Conservation (phyloP, 1,284 basidiomycete genomes). For the Cerioporus squamosus region DNA sequence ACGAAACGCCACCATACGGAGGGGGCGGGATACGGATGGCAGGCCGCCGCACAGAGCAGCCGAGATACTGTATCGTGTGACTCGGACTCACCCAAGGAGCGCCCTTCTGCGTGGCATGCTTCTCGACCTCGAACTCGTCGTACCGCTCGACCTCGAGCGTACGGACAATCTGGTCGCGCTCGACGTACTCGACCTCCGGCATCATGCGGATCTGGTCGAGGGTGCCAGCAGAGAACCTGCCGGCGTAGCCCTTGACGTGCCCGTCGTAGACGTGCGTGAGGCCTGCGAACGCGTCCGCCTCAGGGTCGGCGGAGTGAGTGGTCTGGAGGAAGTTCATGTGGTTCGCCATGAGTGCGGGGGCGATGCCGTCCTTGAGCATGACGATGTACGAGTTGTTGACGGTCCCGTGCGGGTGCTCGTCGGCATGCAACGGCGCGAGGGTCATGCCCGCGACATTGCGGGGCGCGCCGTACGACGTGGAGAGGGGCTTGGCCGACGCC, state of each 20-base stretch:
- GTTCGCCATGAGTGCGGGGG: slow-evolving; percentile 61
- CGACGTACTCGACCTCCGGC: slow-evolving; percentile 94
- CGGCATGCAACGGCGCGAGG: slow-evolving; percentile 59
- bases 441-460: slow-evolving; percentile 48
- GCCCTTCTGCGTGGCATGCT: slow-evolving; percentile 57
- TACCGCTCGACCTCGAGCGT: slow-evolving; percentile 66
- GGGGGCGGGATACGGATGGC: not conserved
- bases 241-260: slow-evolving; percentile 84
- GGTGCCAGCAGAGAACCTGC: slow-evolving; percentile 77
- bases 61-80: slow-evolving; percentile 6
- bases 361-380: slow-evolving; percentile 77
- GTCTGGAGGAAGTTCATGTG: slow-evolving; percentile 75
- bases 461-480: slow-evolving; percentile 49
- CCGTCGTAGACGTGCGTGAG: slow-evolving; percentile 75
- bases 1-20: slow-evolving; percentile 88
- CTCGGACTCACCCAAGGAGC: slow-evolving; percentile 86
- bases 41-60: not conserved
- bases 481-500: slow-evolving; percentile 63
- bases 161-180: slow-evolving; percentile 89
- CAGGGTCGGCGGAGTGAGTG: slow-evolving; percentile 58
- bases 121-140: slow-evolving; percentile 57
- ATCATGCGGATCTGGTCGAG: slow-evolving; percentile 82
- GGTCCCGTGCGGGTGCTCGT: slow-evolving; percentile 67
- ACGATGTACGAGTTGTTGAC: slow-evolving; percentile 92
- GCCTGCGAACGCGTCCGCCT: slow-evolving; percentile 48